Percentiles rank a stretch among this genome's conserved stretches.
These are phyloP conservation scores for Rhizopogon vesiculosus DNA, from an alignment of 768 basidiomycete species.

Conservation along the genomic window DNA sequence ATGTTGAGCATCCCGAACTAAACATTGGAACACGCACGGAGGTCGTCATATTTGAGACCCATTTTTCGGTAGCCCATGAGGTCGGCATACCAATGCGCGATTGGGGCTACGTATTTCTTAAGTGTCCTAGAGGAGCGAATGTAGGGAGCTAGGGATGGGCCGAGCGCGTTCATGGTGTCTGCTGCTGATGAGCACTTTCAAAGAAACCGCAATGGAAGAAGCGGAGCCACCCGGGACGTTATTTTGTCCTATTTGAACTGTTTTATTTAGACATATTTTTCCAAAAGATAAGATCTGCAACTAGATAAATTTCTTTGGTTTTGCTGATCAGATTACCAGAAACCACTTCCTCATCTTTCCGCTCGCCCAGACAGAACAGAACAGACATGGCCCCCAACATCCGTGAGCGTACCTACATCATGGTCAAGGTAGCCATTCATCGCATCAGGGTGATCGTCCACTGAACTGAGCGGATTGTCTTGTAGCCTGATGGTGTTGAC, in stretches of 20 bases:
- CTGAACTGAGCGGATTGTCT: not conserved
- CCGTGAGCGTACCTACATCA: conserved; percentile 94
- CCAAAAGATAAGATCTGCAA: conserved; percentile 26
- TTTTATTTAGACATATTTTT: conserved; percentile 13
- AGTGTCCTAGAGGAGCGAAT: conserved; percentile 68
- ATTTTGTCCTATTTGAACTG: conserved; percentile 42
- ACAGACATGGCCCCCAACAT: conserved; percentile 40
- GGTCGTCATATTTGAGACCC: conserved; percentile 93
- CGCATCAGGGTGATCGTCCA: not conserved
- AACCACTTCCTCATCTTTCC: conserved; percentile 10
- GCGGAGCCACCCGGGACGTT: conserved; percentile 23
- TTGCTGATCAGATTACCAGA: conserved; percentile 6
- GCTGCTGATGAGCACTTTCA: conserved; percentile 19
- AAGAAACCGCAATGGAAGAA: conserved; percentile 4
- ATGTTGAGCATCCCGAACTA: not conserved
- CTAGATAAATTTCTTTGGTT: conserved; percentile 24
- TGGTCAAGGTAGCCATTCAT: conserved; percentile 79
- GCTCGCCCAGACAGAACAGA: conserved; percentile 23
- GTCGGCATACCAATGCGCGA: conserved; percentile 81
- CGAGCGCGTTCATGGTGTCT: conserved; percentile 47
- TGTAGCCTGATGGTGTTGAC: conserved; percentile 97
- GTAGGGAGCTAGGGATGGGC: conserved; percentile 71
- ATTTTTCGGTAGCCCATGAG: conserved; percentile 79
- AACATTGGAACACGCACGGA: conserved; percentile 53
- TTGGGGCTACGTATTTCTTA: conserved; percentile 62